Evolutionary conservation across 2,329 filamentous ascomycete genomes (phyloP), one percentile per base, ranked within the genome.

Genomic region (Ascomycota sp.): DNA sequence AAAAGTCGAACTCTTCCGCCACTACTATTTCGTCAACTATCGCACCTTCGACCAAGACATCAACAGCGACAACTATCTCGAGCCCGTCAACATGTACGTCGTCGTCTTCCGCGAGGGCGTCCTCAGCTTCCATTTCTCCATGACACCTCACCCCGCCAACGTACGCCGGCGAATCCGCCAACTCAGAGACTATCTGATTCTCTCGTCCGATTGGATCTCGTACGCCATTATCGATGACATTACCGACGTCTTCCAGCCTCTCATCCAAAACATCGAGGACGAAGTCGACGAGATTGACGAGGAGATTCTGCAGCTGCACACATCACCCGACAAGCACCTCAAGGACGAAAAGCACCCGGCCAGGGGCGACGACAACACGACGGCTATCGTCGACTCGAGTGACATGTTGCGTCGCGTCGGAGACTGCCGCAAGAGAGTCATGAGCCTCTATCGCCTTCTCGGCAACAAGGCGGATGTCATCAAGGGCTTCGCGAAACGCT

Each of bases 11-110:
- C 65, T 98, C 1, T 98, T 98, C 62, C 76, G 81, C 27, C 79
- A 92, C 51, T 98, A 98, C 58, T 98, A 98, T 54, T 93, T 98
- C 47, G 81, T 98, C 57, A 95, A 92, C 52, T 98, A 98, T 53
- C 78, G 89, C 11, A 91, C 83, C 1, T 98, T 98, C 48, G 89
- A 98, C 50, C 89, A 95, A 52, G 89, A 98, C 48, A 72, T 73
- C 39, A 76, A 76, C 44, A 92, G 75, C 49, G 80, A 89, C 37
- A 75, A 91, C 48, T 92, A 91, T 50, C 66, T 98, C 31, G 82
- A 95, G 45, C 86, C 89, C 1, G 79, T 98, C 47, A 92, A 95
- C 54, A 82, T 98, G 68, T 98, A 95, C 47, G 78, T 93, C 27
- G 77, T 95, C 7, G 89, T 98, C 8, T 98, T 98, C 61, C 72